Evolutionary conservation across 169 alveolate species (phyloP).

Genomic region (Eimeria mitis): DNA sequence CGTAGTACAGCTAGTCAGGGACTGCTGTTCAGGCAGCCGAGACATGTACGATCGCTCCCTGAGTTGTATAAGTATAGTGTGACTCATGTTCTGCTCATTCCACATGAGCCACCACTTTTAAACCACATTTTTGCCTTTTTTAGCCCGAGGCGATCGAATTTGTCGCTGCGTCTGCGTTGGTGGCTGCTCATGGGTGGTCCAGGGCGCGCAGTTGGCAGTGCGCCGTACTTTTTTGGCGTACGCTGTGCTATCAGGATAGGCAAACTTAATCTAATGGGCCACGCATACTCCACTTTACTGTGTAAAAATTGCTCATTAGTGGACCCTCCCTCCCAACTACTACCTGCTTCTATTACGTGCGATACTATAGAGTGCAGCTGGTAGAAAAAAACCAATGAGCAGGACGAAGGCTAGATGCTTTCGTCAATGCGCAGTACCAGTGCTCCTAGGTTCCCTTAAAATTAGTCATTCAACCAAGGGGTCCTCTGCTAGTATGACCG

Average conservation of each 20-base stretch:
- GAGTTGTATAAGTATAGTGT: not conserved
- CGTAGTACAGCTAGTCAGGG: not conserved
- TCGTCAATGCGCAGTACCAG: not conserved
- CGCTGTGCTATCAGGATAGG: not conserved
- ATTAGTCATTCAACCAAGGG: not conserved
- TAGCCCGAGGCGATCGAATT: not conserved
- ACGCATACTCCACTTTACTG: not conserved
- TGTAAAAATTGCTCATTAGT: not conserved
- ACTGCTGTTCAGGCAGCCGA: not conserved
- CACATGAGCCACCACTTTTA: not conserved
- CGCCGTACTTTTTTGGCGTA: not conserved
- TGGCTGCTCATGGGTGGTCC: not conserved
- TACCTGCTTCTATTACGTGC: not conserved
- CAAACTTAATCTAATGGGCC: not conserved
- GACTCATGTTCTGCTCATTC: not conserved
- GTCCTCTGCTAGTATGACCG: not conserved
- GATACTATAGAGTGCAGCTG: not conserved
- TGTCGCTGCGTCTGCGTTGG: slow-evolving; percentile 7
- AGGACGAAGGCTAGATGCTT: not conserved
- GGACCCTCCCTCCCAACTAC: not conserved
- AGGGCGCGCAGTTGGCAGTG: not conserved
- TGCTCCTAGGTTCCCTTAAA: not conserved
- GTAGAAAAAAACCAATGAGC: not conserved
- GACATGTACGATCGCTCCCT: not conserved
- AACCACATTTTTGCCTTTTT: not conserved